Conservation (phyloP, 202 grass and related monocot genomes). For the Setaria viridis region DNA sequence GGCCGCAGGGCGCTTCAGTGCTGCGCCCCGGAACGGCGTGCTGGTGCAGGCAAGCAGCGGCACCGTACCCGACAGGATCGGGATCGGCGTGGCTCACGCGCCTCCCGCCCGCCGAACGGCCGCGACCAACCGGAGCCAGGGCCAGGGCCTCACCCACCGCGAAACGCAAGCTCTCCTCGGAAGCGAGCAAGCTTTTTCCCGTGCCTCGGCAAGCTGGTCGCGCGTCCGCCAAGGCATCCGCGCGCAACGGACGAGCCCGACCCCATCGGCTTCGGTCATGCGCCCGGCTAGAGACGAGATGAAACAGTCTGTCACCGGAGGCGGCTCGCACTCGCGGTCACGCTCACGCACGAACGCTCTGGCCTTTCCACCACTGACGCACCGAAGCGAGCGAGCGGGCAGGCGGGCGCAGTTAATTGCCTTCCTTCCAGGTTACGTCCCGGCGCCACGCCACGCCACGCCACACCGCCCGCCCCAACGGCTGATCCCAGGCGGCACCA, state of each 20-base stretch:
- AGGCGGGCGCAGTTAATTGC: neutral
- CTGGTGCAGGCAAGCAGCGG: neutral
- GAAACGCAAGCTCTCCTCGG: too few species aligned
- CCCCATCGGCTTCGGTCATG: neutral
- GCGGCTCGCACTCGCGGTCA: neutral
- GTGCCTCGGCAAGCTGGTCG: too few species aligned
- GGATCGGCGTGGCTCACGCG: slow-evolving; percentile 24
- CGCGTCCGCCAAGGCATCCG: too few species aligned
- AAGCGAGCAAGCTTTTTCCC: too few species aligned
- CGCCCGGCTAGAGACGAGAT: slow-evolving; percentile 22
- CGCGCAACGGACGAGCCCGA: too few species aligned
- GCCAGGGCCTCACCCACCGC: neutral
- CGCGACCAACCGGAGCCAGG: neutral
- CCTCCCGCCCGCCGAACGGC: neutral
- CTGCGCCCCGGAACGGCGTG: neutral
- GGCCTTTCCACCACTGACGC: too few species aligned
- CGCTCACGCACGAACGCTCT: too few species aligned
- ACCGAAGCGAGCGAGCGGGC: neutral
- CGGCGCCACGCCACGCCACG: neutral
- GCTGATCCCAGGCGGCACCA: slow-evolving; percentile 6
- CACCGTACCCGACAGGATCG: neutral
- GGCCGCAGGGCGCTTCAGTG: neutral
- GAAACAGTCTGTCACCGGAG: slow-evolving; percentile 46
- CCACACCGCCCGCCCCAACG: neutral
- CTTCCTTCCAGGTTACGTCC: slow-evolving; percentile 26